Evolutionary conservation across 768 basidiomycete species (phyloP).

Genomic region (Baorangia bicolor): DNA sequence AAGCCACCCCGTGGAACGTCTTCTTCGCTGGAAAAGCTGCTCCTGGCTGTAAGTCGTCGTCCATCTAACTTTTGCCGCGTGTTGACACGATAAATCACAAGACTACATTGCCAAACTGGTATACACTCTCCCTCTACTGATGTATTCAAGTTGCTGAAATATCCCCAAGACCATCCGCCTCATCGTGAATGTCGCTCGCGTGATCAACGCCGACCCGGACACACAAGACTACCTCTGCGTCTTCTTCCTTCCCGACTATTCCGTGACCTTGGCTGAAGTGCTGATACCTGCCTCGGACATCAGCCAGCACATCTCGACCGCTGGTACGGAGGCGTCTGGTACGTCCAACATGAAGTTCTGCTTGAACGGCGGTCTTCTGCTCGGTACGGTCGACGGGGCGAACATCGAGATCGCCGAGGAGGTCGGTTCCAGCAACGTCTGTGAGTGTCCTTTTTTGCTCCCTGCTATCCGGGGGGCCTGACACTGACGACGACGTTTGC

Average conservation of each 20-base stretch:
- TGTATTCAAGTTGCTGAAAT: not conserved
- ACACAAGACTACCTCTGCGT: constrained; percentile 83
- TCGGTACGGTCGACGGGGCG: constrained; percentile 93
- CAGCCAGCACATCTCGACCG: constrained; percentile 95
- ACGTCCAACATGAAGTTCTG: constrained; percentile 91
- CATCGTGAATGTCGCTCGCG: constrained; percentile 84
- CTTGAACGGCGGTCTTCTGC: constrained; percentile 83
- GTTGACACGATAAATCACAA: constrained; percentile 25
- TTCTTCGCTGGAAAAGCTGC: constrained; percentile 99
- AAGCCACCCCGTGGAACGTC: constrained; percentile 81
- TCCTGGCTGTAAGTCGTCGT: constrained; percentile 66
- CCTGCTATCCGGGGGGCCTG: no score
- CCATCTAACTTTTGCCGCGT: not conserved
- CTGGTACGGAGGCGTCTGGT: constrained; percentile 87
- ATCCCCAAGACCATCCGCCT: constrained; percentile 75
- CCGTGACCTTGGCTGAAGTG: constrained; percentile 78
- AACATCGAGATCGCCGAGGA: constrained; percentile 98
- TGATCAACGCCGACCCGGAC: constrained; percentile 73
- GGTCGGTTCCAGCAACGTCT: constrained; percentile 89
- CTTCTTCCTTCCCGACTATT: constrained; percentile 97
- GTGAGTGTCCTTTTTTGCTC: constrained; percentile 34
- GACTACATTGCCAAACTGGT: constrained; percentile 93
- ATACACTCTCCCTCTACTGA: constrained; percentile 1
- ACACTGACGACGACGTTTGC: not conserved
- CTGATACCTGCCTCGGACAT: constrained; percentile 93